Percentiles rank a stretch among this genome's conserved stretches.
These are phyloP conservation scores for Mimosa bimucronata DNA, from an alignment of 306 rosid genomes.

Conservation along the genomic window DNA sequence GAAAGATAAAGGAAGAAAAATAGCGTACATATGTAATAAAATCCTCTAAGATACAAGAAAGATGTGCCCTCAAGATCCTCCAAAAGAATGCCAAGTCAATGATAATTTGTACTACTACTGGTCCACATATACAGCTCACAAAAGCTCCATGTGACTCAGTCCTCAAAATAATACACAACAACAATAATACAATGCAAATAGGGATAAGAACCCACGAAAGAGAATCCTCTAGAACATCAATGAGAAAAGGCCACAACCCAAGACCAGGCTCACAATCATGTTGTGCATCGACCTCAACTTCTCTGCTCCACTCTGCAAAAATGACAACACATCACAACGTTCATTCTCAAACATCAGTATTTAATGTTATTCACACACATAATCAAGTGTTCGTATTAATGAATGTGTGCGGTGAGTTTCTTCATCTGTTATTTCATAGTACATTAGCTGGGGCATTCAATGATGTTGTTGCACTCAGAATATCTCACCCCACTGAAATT, in stretches of 20 bases:
- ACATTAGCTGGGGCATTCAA: neutral
- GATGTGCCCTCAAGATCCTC: constrained; percentile 48
- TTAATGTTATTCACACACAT: neutral
- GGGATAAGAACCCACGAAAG: constrained; percentile 31
- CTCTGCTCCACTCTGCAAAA: constrained; percentile 81
- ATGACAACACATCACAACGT: neutral
- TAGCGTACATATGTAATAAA: constrained; percentile 22
- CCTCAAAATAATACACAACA: constrained; percentile 35
- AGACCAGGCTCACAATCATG: constrained; percentile 60
- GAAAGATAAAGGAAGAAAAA: constrained; percentile 25
- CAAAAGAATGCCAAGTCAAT: constrained; percentile 71
- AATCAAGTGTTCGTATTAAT: neutral
- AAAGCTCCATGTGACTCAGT: constrained; percentile 44
- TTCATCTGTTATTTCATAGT: neutral
- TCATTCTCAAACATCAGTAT: neutral
- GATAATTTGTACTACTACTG: constrained; percentile 24
- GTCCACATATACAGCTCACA: constrained; percentile 44
- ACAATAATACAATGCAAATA: constrained; percentile 29
- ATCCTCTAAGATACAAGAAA: constrained; percentile 41
- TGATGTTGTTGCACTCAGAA: neutral
- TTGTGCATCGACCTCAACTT: constrained; percentile 55
- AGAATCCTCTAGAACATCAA: constrained; percentile 54
- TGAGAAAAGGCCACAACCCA: constrained; percentile 57
- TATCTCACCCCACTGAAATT: neutral
- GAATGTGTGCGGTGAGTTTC: neutral